Conservation (phyloP, 345 rosid genomes). For the Citrus cavaleriei region DNA sequence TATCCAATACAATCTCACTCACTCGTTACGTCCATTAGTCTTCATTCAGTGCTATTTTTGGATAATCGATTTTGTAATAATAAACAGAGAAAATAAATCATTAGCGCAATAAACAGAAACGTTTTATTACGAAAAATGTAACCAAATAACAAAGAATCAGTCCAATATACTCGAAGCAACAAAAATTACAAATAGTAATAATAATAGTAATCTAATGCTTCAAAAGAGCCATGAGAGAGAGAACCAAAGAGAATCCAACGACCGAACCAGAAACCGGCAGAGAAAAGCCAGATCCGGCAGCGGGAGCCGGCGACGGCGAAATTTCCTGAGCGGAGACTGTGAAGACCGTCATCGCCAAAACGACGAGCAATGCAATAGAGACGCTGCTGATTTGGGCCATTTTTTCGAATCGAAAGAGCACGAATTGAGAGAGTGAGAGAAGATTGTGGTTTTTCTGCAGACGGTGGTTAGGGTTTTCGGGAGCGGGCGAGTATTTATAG, state of each 20-base stretch:
- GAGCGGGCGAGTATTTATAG: background rate
- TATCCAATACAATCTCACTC: too few relatives aligned
- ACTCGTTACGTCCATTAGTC: too few relatives aligned
- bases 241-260: slow-evolving; percentile 4
- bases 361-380: slow-evolving; percentile 15
- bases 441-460: too few relatives aligned
- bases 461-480: background rate
- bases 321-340: slow-evolving; percentile 29
- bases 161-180: too few relatives aligned
- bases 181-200: too few relatives aligned
- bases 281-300: slow-evolving; percentile 3
- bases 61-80: too few relatives aligned
- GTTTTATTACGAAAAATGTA: too few relatives aligned
- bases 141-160: too few relatives aligned
- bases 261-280: slow-evolving; percentile 3
- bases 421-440: background rate
- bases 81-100: too few relatives aligned
- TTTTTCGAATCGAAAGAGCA: background rate
- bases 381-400: slow-evolving; percentile 29
- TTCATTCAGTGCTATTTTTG: too few relatives aligned
- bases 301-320: slow-evolving; percentile 1
- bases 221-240: background rate
- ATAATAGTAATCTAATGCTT: background rate
- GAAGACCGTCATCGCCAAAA: slow-evolving; percentile 9
- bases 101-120: too few relatives aligned